Evolutionary conservation across 805 yeast species (phyloP).

Genomic region (Monosporozyma unispora): DNA sequence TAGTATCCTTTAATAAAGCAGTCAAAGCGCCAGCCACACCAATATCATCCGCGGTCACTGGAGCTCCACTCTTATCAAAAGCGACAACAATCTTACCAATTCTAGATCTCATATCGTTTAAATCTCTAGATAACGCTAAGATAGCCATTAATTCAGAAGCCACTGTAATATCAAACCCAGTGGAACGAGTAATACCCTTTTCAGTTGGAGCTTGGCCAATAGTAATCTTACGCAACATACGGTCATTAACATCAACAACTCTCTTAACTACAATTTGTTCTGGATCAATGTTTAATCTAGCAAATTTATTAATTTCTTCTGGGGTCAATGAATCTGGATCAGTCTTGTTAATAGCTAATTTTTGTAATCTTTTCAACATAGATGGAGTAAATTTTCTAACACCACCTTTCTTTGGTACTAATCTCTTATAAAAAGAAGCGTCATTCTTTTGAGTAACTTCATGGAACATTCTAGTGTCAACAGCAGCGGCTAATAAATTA

Average conservation of each 20-base stretch:
- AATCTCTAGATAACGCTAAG: slow-evolving; percentile 69
- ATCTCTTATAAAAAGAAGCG: slow-evolving; percentile 68
- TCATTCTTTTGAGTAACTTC: slow-evolving; percentile 77
- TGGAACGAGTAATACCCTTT: slow-evolving; percentile 72
- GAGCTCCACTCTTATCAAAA: slow-evolving; percentile 60
- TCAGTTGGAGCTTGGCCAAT: slow-evolving; percentile 91
- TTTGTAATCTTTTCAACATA: slow-evolving; percentile 65
- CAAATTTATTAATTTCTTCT: slow-evolving; percentile 67
- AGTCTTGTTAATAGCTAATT: slow-evolving; percentile 72
- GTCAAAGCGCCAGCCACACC: slow-evolving; percentile 95
- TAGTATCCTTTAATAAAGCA: slow-evolving; percentile 89
- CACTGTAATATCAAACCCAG: slow-evolving; percentile 94
- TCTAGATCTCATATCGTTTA: slow-evolving; percentile 77
- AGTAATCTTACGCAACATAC: slow-evolving; percentile 81
- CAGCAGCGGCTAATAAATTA: slow-evolving; percentile 89
- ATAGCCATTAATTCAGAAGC: slow-evolving; percentile 97
- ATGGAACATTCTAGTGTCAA: slow-evolving; percentile 95
- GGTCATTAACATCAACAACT: slow-evolving; percentile 90
- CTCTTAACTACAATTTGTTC: slow-evolving; percentile 84
- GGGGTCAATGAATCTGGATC: slow-evolving; percentile 72
- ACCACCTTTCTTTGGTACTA: slow-evolving; percentile 82
- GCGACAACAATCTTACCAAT: slow-evolving; percentile 89
- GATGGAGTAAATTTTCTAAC: slow-evolving; percentile 68
- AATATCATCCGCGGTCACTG: slow-evolving; percentile 88
- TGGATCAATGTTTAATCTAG: slow-evolving; percentile 82